A percentile compares a stretch with the other conserved stretches of the same genome.
phyloP scores from a whole-genome alignment of 768 basidiomycete genomes.

The Hortiboletus flavorubellus region DNA sequence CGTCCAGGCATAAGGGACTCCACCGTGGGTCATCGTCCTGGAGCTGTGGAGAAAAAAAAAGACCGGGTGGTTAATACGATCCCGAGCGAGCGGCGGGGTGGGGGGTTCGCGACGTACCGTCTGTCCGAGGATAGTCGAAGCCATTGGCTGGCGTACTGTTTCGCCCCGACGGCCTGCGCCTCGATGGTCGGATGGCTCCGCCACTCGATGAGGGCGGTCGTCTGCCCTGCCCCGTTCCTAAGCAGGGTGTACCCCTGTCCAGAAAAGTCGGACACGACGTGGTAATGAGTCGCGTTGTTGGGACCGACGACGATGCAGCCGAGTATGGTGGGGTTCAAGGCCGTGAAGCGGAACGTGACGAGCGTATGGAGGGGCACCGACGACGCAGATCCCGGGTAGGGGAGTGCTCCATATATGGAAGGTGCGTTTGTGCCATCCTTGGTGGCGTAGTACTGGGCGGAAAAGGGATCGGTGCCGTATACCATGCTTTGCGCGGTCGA shows the following conservation, averaged over 20 bases:
- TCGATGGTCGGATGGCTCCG: constrained; percentile 46
- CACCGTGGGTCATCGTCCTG: constrained; percentile 51
- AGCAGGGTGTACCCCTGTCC: constrained; percentile 53
- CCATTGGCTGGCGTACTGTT: constrained; percentile 52
- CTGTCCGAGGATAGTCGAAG: constrained; percentile 48
- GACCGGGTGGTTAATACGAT: not conserved
- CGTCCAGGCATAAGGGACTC: constrained; percentile 52
- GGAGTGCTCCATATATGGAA: constrained; percentile 63
- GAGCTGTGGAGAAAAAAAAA: constrained; percentile 28
- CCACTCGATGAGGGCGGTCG: constrained; percentile 60
- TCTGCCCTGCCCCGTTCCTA: constrained; percentile 45
- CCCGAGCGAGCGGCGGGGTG: not conserved
- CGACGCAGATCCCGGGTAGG: constrained; percentile 41
- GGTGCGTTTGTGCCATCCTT: constrained; percentile 27
- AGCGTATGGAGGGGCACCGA: constrained; percentile 29
- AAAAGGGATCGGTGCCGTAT: constrained; percentile 30
- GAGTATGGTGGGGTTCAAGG: constrained; percentile 48
- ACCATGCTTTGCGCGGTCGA: constrained; percentile 7
- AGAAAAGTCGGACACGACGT: constrained; percentile 43
- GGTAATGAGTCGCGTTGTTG: constrained; percentile 45
- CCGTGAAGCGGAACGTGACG: constrained; percentile 47
- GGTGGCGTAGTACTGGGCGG: constrained; percentile 25
- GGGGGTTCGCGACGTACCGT: constrained; percentile 31
- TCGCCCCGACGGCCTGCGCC: constrained; percentile 46
- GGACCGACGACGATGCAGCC: constrained; percentile 55